A percentile compares a stretch with the other conserved stretches of the same genome.
These are phyloP conservation scores for Fusarium chuoi DNA, from an alignment of 2,329 filamentous ascomycete genomes.

Conservation along the genomic window DNA sequence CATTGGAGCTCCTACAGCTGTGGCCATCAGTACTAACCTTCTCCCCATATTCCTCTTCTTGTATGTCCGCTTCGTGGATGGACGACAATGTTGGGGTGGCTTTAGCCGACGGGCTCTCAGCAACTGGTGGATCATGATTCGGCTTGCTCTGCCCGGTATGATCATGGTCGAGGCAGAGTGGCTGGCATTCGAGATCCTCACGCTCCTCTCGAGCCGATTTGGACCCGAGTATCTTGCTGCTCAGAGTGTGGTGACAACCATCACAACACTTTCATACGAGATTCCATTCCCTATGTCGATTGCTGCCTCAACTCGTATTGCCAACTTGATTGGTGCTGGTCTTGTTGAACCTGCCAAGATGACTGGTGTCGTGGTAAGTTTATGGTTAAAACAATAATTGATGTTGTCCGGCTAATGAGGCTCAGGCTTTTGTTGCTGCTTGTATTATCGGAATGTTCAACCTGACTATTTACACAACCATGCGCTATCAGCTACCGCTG, in stretches of 20 bases:
- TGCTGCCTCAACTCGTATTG: slow-evolving; percentile 86
- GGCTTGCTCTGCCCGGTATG: slow-evolving; percentile 86
- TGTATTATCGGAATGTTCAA: slow-evolving; percentile 83
- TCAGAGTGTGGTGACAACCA: slow-evolving; percentile 83
- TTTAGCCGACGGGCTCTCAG: slow-evolving; percentile 75
- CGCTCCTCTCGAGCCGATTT: slow-evolving; percentile 82
- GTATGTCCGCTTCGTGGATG: slow-evolving; percentile 80
- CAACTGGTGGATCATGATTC: slow-evolving; percentile 86
- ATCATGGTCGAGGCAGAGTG: slow-evolving; percentile 96
- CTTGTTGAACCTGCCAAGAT: slow-evolving; percentile 83
- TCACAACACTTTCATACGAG: slow-evolving; percentile 85
- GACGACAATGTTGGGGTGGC: slow-evolving; percentile 85
- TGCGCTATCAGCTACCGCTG: slow-evolving; percentile 78
- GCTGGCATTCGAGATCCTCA: slow-evolving; percentile 91
- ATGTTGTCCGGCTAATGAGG: not conserved
- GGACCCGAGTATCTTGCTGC: slow-evolving; percentile 84
- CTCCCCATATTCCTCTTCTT: slow-evolving; percentile 80
- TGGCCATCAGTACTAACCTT: slow-evolving; percentile 80
- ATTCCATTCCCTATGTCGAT: slow-evolving; percentile 93
- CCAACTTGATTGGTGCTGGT: slow-evolving; percentile 90
- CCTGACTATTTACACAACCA: slow-evolving; percentile 71
- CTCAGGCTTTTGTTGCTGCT: slow-evolving; percentile 69
- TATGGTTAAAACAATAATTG: not conserved
- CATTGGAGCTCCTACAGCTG: slow-evolving; percentile 83
- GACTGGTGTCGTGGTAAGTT: slow-evolving; percentile 77